Evolutionary conservation across 2,329 filamentous ascomycete species (phyloP).

Genomic region (Diaporthe sp.): DNA sequence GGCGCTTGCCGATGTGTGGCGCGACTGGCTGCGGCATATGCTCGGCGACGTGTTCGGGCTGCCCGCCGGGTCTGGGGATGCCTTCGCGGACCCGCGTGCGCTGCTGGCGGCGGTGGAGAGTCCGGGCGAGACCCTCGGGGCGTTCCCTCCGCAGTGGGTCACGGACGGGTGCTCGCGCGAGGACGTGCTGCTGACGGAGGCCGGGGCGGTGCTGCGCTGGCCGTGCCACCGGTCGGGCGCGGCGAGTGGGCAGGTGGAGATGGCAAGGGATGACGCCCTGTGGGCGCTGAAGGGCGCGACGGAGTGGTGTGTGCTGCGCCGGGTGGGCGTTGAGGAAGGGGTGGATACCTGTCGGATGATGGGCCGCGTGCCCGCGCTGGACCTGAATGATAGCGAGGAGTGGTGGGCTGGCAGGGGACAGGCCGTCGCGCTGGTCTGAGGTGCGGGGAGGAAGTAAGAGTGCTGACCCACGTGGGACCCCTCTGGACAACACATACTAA

Average conservation of each 20-base stretch:
- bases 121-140: no score
- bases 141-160: no score
- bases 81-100: no score
- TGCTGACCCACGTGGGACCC: no score
- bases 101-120: no score
- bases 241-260: background rate
- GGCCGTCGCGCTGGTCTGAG: background rate
- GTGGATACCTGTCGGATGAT: background rate
- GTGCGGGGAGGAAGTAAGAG: background rate
- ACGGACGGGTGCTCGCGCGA: background rate
- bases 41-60: no score
- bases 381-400: background rate
- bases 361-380: background rate
- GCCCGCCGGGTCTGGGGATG: no score
- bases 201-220: background rate
- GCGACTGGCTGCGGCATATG: no score
- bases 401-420: background rate
- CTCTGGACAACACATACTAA: no score
- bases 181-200: background rate
- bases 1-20: no score
- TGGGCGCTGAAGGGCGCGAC: background rate
- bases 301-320: background rate
- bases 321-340: background rate
- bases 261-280: background rate
- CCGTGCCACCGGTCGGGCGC: background rate